phyloP scores from a whole-genome alignment of 176 grass and related monocot genomes.

The Otatea glauca region DNA sequence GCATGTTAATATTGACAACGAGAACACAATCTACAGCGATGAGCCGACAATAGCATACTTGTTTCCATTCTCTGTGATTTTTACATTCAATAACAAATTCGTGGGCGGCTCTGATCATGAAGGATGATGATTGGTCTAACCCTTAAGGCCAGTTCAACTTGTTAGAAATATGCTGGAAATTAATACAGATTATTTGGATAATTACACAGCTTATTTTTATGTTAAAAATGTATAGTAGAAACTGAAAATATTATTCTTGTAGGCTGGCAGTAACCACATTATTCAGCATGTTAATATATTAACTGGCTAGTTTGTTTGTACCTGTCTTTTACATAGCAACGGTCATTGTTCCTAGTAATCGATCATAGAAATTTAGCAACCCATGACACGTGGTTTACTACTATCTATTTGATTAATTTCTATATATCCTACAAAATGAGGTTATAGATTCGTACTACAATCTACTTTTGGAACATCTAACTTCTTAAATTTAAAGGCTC shows the following conservation, averaged over 20 bases:
- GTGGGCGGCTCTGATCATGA: neutral
- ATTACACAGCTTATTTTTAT: neutral
- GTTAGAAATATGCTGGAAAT: neutral
- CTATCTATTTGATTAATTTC: neutral
- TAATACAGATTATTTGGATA: neutral
- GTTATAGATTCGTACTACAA: neutral
- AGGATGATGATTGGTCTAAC: too few relatives aligned
- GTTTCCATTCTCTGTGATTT: neutral
- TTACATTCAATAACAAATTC: neutral
- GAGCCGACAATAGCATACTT: neutral
- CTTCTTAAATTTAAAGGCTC: neutral
- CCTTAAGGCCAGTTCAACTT: too few relatives aligned
- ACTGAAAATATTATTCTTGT: neutral
- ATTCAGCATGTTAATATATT: neutral
- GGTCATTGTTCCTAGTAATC: neutral
- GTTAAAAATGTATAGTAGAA: neutral
- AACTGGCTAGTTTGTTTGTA: neutral
- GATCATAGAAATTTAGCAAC: neutral
- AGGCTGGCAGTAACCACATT: neutral
- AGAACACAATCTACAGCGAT: neutral
- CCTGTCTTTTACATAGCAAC: neutral
- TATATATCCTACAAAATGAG: neutral
- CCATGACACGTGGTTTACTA: neutral
- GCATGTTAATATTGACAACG: neutral
- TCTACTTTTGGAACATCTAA: neutral